Evolutionary conservation across 2,329 filamentous ascomycete species (phyloP), one percentile per base, ranked within the genome.

Genomic region (Pseudogymnoascus sp.): DNA sequence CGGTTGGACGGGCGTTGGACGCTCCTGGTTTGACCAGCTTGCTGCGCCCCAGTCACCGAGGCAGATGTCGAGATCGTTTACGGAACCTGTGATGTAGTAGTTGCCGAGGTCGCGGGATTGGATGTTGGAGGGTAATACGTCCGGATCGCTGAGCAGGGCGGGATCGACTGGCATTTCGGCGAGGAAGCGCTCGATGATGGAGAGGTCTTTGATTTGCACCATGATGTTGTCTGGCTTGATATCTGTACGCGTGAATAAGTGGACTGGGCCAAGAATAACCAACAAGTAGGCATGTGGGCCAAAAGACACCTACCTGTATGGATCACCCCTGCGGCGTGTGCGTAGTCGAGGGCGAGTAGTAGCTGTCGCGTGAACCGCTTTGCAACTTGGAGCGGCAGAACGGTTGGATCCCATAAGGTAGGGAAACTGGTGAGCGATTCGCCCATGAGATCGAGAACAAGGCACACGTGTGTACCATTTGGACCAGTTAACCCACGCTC

Each of bases 391-490:
- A 47, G 65, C 11, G 69, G 65, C 12, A 71, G 53, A 62, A 65
- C 65, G 22, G 20, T 6, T 11, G 35, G 28, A 22, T 59, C 25
- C 28, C 66, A 68, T 30, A 64, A 62, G 11, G 41, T 30, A 22
- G 53, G 11, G 36, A 68, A 68, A 12, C 22, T 53, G 7, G 11
- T 35, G 11, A 71, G 38, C 6, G 41, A 62, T 47, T 69, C 68
- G 30, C 65, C 69, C 62, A 70, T 69, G 1, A 64, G 65, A 50
- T 67, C 65, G 25, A 70, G 59, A 0, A 70, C 64, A 8, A 70
- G 64, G 59, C 68, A 69, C n/a, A 66, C 62, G 35, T 70, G 68
- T 11, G 8, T 64, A 12, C 68, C 67, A 57, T 67, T 66, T 18
- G 65, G 66, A 1, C 68, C 66, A 18, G 61, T 18, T 15, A 68